Conservation (phyloP, 208 protist genomes). For the Blastocrithidia nonstop region DNA sequence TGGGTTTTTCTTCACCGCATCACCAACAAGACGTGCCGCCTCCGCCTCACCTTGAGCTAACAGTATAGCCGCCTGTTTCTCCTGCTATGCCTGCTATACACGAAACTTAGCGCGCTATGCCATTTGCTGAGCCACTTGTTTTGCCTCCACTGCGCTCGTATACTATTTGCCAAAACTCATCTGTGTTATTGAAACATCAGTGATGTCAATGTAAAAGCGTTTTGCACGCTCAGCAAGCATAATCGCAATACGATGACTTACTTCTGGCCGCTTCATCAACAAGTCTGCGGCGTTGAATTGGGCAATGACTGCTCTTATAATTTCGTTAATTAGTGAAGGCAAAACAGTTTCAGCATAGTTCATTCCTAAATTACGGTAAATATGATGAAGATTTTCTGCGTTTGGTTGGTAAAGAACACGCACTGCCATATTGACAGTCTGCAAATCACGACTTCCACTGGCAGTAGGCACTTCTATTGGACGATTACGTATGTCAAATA, state of each 20-base stretch:
- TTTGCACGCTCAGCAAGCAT: constrained; percentile 88
- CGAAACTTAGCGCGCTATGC: constrained; percentile 90
- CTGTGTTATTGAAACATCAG: constrained; percentile 96
- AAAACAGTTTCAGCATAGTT: constrained; percentile 97
- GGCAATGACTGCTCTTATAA: constrained; percentile 96
- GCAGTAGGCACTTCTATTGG: constrained; percentile 77
- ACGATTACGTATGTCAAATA: constrained; percentile 94
- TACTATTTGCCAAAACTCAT: constrained; percentile 94
- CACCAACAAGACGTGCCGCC: constrained; percentile 77
- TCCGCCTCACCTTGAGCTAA: constrained; percentile 89
- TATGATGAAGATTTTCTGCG: constrained; percentile 78
- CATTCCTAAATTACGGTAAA: constrained; percentile 91
- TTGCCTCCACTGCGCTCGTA: constrained; percentile 89
- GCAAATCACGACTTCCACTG: constrained; percentile 91
- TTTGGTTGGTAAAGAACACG: constrained; percentile 96
- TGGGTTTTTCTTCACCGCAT: constrained; percentile 78
- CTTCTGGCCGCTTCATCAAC: constrained; percentile 92
- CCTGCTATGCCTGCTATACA: constrained; percentile 89
- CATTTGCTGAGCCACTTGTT: constrained; percentile 95
- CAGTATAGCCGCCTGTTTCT: constrained; percentile 87
- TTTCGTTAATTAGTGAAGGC: constrained; percentile 97
- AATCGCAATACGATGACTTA: constrained; percentile 83
- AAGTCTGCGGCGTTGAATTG: constrained; percentile 98
- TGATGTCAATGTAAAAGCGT: constrained; percentile 96
- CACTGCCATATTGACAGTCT: constrained; percentile 98